Evolutionary conservation across 352 stramenopile genomes (phyloP).

Genomic region (Phytophthora pluvialis): DNA sequence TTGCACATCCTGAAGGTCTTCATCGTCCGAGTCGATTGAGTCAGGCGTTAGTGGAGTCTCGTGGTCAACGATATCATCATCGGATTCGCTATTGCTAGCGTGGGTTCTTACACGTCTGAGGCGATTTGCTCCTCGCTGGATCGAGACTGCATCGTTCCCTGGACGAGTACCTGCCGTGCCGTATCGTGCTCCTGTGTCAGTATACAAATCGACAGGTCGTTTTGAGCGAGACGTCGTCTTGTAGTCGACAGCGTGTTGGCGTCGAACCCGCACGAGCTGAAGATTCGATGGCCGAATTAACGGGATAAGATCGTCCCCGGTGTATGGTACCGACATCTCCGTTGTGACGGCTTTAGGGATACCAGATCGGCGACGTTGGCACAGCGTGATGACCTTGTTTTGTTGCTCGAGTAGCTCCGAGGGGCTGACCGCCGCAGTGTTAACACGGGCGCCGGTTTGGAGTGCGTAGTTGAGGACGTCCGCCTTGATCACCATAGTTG

Average conservation of each 20-base stretch:
- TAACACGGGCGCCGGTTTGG: neutral
- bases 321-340: neutral
- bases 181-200: neutral
- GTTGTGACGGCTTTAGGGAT: neutral
- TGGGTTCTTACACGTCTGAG: neutral
- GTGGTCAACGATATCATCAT: no score
- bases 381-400: neutral
- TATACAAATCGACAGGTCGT: neutral
- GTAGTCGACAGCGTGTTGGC: slow-evolving; percentile 12
- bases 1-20: neutral
- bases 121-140: neutral
- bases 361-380: neutral
- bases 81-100: neutral
- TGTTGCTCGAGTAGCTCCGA: slow-evolving; percentile 8
- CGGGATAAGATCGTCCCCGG: neutral
- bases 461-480: slow-evolving; percentile 14
- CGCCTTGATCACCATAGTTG: slow-evolving; percentile 2
- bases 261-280: slow-evolving; percentile 5
- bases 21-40: neutral
- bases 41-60: no score
- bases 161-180: neutral
- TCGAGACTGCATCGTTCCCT: neutral
- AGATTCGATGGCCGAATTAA: neutral
- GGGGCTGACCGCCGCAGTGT: neutral
- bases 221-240: neutral